Evolutionary conservation across 2,329 filamentous ascomycete species (phyloP).

Genomic region (Xylaria sp.): DNA sequence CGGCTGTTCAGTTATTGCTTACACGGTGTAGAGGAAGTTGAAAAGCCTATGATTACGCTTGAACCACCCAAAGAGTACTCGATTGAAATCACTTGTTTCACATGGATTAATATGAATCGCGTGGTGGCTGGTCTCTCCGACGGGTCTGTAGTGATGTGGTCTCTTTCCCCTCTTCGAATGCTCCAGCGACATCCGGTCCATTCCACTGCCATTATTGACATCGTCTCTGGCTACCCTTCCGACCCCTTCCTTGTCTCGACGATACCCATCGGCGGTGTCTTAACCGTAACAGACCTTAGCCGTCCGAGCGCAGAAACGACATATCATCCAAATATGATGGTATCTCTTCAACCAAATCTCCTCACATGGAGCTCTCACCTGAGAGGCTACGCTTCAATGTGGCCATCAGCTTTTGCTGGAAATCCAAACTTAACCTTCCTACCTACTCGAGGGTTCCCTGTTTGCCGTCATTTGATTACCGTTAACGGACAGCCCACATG

Average conservation of each 20-base stretch:
- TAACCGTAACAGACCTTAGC: slow-evolving; percentile 64
- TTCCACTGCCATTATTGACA: slow-evolving; percentile 64
- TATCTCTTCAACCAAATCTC: slow-evolving; percentile 64
- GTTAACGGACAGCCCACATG: slow-evolving; percentile 63
- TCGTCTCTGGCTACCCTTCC: slow-evolving; percentile 67
- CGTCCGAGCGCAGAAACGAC: slow-evolving; percentile 65
- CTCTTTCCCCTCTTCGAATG: slow-evolving; percentile 60
- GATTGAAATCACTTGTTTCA: slow-evolving; percentile 63
- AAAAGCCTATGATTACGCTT: slow-evolving; percentile 58
- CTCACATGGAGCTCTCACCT: slow-evolving; percentile 67
- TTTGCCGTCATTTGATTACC: slow-evolving; percentile 64
- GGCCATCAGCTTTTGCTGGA: slow-evolving; percentile 64
- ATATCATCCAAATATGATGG: slow-evolving; percentile 62
- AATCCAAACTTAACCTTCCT: slow-evolving; percentile 66
- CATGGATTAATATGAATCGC: slow-evolving; percentile 67
- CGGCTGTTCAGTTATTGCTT: slow-evolving; percentile 19
- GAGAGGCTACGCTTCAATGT: slow-evolving; percentile 64
- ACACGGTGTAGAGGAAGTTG: slow-evolving; percentile 57
- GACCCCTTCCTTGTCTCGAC: slow-evolving; percentile 67
- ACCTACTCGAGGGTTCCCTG: slow-evolving; percentile 63
- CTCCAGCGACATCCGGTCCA: slow-evolving; percentile 66
- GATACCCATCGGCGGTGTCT: slow-evolving; percentile 64
- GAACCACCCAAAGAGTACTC: slow-evolving; percentile 59
- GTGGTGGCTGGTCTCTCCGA: slow-evolving; percentile 67
- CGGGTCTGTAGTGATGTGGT: slow-evolving; percentile 68